A percentile compares a stretch with the other conserved stretches of the same genome.
Conservation (phyloP, 179 eudicot species). For the Patellifolia procumbens region DNA sequence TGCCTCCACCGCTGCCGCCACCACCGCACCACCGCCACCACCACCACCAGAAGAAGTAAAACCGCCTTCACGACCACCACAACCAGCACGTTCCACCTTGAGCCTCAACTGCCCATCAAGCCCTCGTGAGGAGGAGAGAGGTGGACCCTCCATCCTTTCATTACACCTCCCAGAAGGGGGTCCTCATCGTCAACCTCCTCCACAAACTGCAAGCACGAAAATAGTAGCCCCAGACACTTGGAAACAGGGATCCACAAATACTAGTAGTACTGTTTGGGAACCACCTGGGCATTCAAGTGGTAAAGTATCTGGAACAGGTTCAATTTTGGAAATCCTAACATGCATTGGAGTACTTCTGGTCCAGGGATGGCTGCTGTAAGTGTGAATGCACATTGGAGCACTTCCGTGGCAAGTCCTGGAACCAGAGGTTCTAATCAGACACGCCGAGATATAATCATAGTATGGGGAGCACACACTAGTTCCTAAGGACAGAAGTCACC, state of each 20-base stretch:
- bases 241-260: slow-evolving; percentile 30
- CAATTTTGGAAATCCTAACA: slow-evolving; percentile 35
- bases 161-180: slow-evolving; percentile 28
- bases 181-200: slow-evolving; percentile 31
- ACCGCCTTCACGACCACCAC: slow-evolving; percentile 10
- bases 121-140: slow-evolving; percentile 54
- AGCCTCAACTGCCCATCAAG: slow-evolving; percentile 39
- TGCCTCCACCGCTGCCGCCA: background rate
- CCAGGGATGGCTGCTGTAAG: slow-evolving; percentile 22
- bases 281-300: slow-evolving; percentile 31
- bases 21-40: too few relatives aligned
- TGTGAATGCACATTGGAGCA: slow-evolving; percentile 25
- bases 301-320: slow-evolving; percentile 27
- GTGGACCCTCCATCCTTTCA: slow-evolving; percentile 31
- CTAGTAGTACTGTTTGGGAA: slow-evolving; percentile 31
- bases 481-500: slow-evolving; percentile 45
- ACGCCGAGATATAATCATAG: slow-evolving; percentile 37
- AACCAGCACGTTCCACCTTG: slow-evolving; percentile 17
- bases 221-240: slow-evolving; percentile 19
- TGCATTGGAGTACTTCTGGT: slow-evolving; percentile 27
- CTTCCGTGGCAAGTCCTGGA: slow-evolving; percentile 26
- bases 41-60: background rate
- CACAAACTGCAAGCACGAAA: slow-evolving; percentile 24
- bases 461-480: slow-evolving; percentile 44
- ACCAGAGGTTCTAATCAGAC: slow-evolving; percentile 27